Percentiles rank a stretch among this genome's conserved stretches.
Evolutionary conservation across 345 rosid genomes (phyloP).

Genomic region (Raphanus sativus): DNA sequence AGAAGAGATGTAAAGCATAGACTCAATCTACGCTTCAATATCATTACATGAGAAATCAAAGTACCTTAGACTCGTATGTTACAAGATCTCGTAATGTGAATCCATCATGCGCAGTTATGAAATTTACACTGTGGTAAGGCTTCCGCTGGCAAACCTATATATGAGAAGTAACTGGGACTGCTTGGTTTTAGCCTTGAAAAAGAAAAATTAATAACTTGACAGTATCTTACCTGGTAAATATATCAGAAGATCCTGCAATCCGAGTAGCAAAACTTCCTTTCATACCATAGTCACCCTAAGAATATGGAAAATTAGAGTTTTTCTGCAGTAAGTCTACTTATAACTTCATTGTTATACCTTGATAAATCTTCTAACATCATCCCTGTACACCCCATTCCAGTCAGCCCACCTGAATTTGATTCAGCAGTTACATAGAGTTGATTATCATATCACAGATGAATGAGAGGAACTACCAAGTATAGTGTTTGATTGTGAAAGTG

Average conservation of each 20-base stretch:
- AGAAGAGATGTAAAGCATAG: slow-evolving; percentile 10
- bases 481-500: neutral
- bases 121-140: slow-evolving; percentile 85
- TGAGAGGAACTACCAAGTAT: slow-evolving; percentile 1
- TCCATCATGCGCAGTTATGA: slow-evolving; percentile 87
- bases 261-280: slow-evolving; percentile 89
- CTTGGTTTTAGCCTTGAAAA: neutral
- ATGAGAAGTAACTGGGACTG: neutral
- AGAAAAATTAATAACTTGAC: neutral
- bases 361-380: slow-evolving; percentile 74
- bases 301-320: slow-evolving; percentile 11
- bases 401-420: slow-evolving; percentile 80
- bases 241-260: slow-evolving; percentile 83
- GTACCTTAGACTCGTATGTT: slow-evolving; percentile 81
- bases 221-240: slow-evolving; percentile 60
- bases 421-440: neutral
- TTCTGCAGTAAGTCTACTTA: neutral
- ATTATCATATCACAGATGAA: too few relatives aligned
- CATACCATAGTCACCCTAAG: slow-evolving; percentile 88
- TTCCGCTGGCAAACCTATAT: slow-evolving; percentile 68
- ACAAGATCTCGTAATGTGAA: slow-evolving; percentile 86
- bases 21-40: slow-evolving; percentile 6
- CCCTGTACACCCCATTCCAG: slow-evolving; percentile 97
- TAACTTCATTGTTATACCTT: slow-evolving; percentile 50
- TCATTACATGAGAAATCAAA: slow-evolving; percentile 12